These are phyloP conservation scores for Jimgerdemannia flammicorona DNA, from an alignment of 192 early-diverging fungal genomes.

Conservation along the genomic window DNA sequence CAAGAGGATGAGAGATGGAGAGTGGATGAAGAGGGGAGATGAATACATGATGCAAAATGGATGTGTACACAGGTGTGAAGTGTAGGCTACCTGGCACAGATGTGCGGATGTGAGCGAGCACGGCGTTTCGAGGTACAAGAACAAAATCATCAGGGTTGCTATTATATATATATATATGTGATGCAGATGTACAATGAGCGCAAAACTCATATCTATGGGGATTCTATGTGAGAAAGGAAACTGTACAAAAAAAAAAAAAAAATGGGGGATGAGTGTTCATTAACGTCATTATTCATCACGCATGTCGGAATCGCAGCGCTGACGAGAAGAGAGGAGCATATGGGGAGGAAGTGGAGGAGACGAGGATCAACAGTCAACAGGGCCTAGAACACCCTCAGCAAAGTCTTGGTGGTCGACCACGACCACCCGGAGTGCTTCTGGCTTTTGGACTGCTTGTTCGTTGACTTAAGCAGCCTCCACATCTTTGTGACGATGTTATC, in stretches of 20 bases:
- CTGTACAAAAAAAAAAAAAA: not conserved
- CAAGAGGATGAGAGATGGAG: too few relatives aligned
- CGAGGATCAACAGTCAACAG: not conserved
- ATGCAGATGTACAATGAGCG: not conserved
- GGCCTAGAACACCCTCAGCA: not conserved
- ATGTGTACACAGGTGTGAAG: too few relatives aligned
- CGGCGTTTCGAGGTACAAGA: not conserved
- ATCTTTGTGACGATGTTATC: not conserved
- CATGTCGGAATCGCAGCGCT: too few relatives aligned
- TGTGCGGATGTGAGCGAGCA: not conserved
- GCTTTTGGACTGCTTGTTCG: not conserved
- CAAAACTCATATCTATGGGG: not conserved
- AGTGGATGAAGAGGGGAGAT: too few relatives aligned
- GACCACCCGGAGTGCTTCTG: not conserved
- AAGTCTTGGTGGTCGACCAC: not conserved
- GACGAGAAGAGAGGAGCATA: not conserved
- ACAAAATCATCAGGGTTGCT: not conserved
- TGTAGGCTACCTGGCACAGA: too few relatives aligned
- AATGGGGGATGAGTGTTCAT: not conserved
- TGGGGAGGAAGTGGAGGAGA: not conserved
- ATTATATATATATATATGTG: not conserved
- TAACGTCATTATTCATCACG: too few relatives aligned
- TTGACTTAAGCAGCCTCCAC: not conserved
- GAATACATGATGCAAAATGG: too few relatives aligned
- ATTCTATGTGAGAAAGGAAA: not conserved